Base-by-base conservation (phyloP, 345 rosid genomes). In the Eucalyptus viminalis region DNA sequence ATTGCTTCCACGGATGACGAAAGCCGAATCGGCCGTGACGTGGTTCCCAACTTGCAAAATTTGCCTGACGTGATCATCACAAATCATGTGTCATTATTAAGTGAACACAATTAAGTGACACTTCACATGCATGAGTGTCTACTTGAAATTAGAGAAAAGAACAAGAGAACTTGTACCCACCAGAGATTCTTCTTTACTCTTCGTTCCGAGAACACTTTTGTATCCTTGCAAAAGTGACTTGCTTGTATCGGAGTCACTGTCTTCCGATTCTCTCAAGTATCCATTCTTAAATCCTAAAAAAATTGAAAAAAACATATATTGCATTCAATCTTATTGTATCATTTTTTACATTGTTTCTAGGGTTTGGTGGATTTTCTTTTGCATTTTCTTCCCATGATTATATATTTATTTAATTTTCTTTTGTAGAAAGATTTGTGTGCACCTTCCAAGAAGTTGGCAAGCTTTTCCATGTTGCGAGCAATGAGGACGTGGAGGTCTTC, bases 21-120 rank as follows among this genome's bases (percentile, higher is more conserved):
- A 95, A 96, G 58, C 88, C 83, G 92, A 97, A 97, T 43, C 89
- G 90, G 19, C 99, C 99, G 34, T 95, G 99, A 50, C 93, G 88
- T 34, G 98, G 99, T 86, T 97, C 98, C 99, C 99, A 97, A 90
- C 94, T 92, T 1, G 98, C 98, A 88, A 92, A 96, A 89, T 95
- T 95, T 27, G 97, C 98, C 99, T 95, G 93, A 45, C n/a, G 44
- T 76, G 43, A 87, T 24, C 56, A 54, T 49, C 37, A 24, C 11
- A 53, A 53, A 53, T 8, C 25, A 53, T 87, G 5, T 21, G 25
- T 53, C 25, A 21, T 53, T 53, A 16, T 44, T 27, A 29, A 47
- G 31, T 58, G 34, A 50, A 56, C 31, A 22, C 25, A 44, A 37
- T 44, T n/a, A 34, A 60, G 22, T 29, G 44, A 34, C 44, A 34